A percentile compares a stretch with the other conserved stretches of the same genome.
Evolutionary conservation across 345 rosid genomes (phyloP).

Genomic region (Lepidium aucheri): DNA sequence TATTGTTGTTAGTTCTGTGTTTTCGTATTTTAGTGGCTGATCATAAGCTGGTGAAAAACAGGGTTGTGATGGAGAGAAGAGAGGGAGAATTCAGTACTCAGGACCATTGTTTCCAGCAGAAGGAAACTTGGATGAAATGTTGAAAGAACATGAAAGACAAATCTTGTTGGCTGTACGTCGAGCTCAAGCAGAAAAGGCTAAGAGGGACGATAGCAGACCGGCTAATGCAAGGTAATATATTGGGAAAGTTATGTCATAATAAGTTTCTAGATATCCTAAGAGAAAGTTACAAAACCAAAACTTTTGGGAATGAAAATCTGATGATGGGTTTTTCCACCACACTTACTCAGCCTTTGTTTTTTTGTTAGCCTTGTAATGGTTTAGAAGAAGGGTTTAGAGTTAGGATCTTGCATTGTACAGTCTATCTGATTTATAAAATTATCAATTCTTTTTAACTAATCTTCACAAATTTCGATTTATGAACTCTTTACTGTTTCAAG

Average conservation of each 20-base stretch:
- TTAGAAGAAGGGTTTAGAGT: neutral
- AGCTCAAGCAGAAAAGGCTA: constrained; percentile 65
- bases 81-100: constrained; percentile 60
- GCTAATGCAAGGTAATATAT: constrained; percentile 6
- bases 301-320: neutral
- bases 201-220: constrained; percentile 21
- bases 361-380: neutral
- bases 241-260: neutral
- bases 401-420: constrained; percentile 17
- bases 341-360: no score
- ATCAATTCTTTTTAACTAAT: constrained; percentile 10
- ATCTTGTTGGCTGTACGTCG: constrained; percentile 74
- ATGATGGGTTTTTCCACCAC: neutral
- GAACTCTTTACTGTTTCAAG: neutral
- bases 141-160: constrained; percentile 81
- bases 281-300: constrained; percentile 3
- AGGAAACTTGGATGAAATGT: constrained; percentile 85
- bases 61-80: constrained; percentile 37
- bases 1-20: neutral
- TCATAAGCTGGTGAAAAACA: constrained; percentile 3
- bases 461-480: neutral
- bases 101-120: constrained; percentile 73
- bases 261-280: neutral
- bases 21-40: neutral
- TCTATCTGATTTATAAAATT: neutral